Conservation (phyloP, 108 stramenopile genomes). For the Schizochytrium sp. region DNA sequence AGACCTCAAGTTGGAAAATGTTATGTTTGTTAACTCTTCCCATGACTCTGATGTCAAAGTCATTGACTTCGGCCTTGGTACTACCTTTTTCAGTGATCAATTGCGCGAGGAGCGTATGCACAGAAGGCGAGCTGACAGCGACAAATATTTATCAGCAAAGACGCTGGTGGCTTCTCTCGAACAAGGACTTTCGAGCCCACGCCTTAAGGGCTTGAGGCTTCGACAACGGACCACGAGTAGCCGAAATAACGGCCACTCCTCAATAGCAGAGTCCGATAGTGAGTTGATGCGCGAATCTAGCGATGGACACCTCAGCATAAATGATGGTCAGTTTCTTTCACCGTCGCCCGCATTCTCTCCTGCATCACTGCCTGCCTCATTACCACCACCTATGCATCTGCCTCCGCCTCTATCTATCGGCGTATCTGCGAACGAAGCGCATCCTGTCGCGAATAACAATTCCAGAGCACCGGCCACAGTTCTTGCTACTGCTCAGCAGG, state of each 20-base stretch:
- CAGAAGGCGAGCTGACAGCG: constrained; percentile 10
- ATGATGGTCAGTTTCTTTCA: no score
- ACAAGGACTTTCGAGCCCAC: background rate
- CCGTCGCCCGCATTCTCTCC: no score
- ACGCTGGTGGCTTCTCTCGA: background rate
- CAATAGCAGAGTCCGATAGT: background rate
- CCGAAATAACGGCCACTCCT: background rate
- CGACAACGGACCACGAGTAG: constrained; percentile 15
- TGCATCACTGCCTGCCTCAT: no score
- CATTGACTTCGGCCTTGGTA: constrained; percentile 91
- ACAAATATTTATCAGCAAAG: background rate
- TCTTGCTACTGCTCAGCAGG: no score
- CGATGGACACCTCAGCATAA: background rate
- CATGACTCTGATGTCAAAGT: constrained; percentile 81
- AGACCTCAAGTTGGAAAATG: constrained; percentile 91
- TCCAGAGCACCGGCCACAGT: no score
- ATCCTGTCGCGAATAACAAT: no score
- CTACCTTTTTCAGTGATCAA: constrained; percentile 57
- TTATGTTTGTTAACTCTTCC: constrained; percentile 80
- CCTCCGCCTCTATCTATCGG: no score
- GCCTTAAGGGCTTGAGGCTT: background rate
- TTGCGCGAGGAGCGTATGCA: constrained; percentile 65
- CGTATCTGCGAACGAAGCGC: no score
- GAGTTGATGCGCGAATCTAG: background rate
- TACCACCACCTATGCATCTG: no score